phyloP scores from a whole-genome alignment of 164 flowering plant species.

The Malania oleifera region DNA sequence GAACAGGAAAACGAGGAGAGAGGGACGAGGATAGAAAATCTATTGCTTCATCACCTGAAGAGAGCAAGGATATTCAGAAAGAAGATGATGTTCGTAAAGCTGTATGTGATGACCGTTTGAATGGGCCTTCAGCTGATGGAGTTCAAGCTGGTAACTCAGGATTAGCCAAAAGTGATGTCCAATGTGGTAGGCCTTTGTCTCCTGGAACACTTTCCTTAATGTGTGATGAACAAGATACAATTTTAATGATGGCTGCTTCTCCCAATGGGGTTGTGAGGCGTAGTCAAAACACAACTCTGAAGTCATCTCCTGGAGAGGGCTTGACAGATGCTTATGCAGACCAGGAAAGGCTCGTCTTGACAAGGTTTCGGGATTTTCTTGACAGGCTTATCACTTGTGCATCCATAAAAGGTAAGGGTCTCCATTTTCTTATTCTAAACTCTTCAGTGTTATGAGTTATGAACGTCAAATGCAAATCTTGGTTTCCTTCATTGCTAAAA shows the following conservation, averaged over 20 bases:
- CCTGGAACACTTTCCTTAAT: constrained; percentile 40
- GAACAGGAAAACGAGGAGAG: not conserved
- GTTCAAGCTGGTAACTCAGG: constrained; percentile 10
- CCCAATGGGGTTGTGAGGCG: constrained; percentile 14
- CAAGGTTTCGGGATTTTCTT: constrained; percentile 35
- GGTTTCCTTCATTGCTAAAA: not conserved
- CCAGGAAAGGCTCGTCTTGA: constrained; percentile 46
- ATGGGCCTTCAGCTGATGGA: constrained; percentile 1
- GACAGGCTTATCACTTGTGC: constrained; percentile 34
- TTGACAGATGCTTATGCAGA: constrained; percentile 31
- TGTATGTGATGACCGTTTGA: too few relatives aligned
- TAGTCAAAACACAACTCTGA: constrained; percentile 8
- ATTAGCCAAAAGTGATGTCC: constrained; percentile 17
- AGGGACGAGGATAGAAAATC: not conserved
- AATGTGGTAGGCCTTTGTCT: constrained; percentile 29
- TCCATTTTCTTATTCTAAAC: not conserved
- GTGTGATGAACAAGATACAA: constrained; percentile 42
- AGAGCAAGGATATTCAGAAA: not conserved
- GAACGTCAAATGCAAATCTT: not conserved
- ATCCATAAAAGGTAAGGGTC: constrained; percentile 30
- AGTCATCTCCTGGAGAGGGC: constrained; percentile 8
- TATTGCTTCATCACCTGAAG: not conserved
- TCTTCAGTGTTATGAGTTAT: not conserved
- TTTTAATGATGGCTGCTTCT: constrained; percentile 19
- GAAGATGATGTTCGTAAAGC: not conserved